Conservation (phyloP, 495 filamentous ascomycete species). For the Penicillium nucicola region DNA sequence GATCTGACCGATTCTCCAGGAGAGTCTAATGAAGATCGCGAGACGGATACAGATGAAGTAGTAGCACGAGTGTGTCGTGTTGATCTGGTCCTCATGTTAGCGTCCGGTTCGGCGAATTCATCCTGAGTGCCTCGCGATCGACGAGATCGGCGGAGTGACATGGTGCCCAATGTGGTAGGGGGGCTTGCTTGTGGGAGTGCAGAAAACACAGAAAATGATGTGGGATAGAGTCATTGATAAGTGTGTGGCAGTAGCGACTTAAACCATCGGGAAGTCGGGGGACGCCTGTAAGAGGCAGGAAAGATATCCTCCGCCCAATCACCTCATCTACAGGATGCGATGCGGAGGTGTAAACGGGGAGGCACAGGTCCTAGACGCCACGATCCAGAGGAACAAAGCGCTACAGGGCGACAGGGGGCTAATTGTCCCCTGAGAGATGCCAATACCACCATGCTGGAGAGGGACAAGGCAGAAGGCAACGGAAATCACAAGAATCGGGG, state of each 20-base stretch:
- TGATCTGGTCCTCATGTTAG: conserved; percentile 37
- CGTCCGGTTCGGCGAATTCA: conserved; percentile 33
- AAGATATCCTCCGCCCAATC: conserved; percentile 9
- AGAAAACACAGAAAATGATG: conserved; percentile 3
- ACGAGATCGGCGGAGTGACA: conserved; percentile 49
- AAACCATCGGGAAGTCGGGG: conserved; percentile 2
- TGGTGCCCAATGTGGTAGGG: conserved; percentile 18
- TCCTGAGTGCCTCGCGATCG: conserved; percentile 45
- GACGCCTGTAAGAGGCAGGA: conserved; percentile 3
- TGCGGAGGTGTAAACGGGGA: conserved; percentile 32
- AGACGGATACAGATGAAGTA: conserved; percentile 31
- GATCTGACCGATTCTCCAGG: conserved; percentile 57
- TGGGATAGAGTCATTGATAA: conserved; percentile 1
- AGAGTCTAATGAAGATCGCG: conserved; percentile 53
- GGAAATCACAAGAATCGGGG: conserved; percentile 1
- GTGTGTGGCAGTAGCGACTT: conserved; percentile 21
- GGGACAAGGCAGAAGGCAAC: not conserved
- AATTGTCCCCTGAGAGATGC: conserved; percentile 10
- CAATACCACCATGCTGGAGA: not conserved
- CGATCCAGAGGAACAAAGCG: conserved; percentile 28
- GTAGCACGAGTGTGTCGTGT: conserved; percentile 35
- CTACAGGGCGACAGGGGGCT: conserved; percentile 14
- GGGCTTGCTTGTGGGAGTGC: not conserved
- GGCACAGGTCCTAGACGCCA: conserved; percentile 34
- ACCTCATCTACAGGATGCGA: conserved; percentile 8